Conservation (phyloP, 2,329 filamentous ascomycete species). For the Trichoderma oligosporum region DNA sequence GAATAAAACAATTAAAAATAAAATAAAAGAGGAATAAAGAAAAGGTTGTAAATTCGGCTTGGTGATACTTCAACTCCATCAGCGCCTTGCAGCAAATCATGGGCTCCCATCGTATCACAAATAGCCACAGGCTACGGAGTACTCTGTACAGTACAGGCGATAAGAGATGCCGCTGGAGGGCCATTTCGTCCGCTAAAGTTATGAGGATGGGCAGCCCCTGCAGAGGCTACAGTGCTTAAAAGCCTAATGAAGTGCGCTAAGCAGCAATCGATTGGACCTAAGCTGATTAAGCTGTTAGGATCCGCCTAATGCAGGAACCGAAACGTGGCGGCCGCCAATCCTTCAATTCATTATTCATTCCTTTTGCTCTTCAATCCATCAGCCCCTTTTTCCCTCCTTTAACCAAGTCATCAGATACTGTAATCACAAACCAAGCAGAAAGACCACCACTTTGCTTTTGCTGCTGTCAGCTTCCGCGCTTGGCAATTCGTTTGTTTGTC, state of each 20-base stretch:
- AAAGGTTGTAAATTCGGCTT: no score
- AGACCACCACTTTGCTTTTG: not conserved
- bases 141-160: no score
- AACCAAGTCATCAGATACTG: not conserved
- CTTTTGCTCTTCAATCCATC: not conserved
- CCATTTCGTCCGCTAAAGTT: not conserved
- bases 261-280: not conserved
- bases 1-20: no score
- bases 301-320: slow-evolving; percentile 15
- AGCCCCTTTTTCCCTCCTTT: not conserved
- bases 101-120: not conserved
- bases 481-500: not conserved
- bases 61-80: no score
- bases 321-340: slow-evolving; percentile 3
- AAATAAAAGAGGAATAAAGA: no score
- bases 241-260: slow-evolving; percentile 2
- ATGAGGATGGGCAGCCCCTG: slow-evolving; percentile 10
- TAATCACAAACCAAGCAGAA: not conserved
- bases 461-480: not conserved
- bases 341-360: not conserved
- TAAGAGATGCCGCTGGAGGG: no score
- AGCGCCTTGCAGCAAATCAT: not conserved
- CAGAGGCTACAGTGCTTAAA: slow-evolving; percentile 4
- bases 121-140: no score
- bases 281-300: not conserved